A percentile compares a stretch with the other conserved stretches of the same genome.
phyloP scores from a whole-genome alignment of 2,329 filamentous ascomycete species.

The Venturia asperata region DNA sequence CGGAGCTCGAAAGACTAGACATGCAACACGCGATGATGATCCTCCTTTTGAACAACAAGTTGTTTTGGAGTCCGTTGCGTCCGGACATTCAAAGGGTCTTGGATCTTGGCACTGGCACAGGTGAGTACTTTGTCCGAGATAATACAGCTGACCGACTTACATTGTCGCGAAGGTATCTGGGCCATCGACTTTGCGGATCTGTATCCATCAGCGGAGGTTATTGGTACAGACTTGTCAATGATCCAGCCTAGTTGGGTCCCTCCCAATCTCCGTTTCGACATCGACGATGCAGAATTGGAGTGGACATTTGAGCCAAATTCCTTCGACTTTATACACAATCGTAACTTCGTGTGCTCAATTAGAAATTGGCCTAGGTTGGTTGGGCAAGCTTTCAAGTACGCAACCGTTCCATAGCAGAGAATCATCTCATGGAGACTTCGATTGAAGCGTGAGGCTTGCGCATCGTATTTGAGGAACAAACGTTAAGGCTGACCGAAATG shows the following conservation, averaged over 20 bases:
- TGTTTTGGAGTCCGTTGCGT: conserved; percentile 42
- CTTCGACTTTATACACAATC: conserved; percentile 52
- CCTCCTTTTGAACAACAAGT: conserved; percentile 30
- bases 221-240: conserved; percentile 32
- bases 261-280: conserved; percentile 54
- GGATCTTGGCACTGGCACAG: conserved; percentile 19
- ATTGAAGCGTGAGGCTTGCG: neutral
- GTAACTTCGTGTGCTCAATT: conserved; percentile 46
- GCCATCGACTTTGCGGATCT: conserved; percentile 35
- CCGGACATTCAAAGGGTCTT: conserved; percentile 38
- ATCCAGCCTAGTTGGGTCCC: conserved; percentile 44
- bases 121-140: neutral
- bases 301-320: conserved; percentile 45
- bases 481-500: neutral
- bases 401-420: neutral
- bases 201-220: conserved; percentile 27
- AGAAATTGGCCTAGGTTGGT: conserved; percentile 47
- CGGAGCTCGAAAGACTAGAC: conserved; percentile 38
- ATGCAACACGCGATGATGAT: conserved; percentile 29
- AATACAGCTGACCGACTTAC: neutral
- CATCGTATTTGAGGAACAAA: neutral
- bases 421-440: neutral
- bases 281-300: conserved; percentile 54
- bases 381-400: conserved; percentile 40
- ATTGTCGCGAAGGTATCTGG: conserved; percentile 27